Conservation (phyloP, 768 basidiomycete genomes). For the Russula brevipes region DNA sequence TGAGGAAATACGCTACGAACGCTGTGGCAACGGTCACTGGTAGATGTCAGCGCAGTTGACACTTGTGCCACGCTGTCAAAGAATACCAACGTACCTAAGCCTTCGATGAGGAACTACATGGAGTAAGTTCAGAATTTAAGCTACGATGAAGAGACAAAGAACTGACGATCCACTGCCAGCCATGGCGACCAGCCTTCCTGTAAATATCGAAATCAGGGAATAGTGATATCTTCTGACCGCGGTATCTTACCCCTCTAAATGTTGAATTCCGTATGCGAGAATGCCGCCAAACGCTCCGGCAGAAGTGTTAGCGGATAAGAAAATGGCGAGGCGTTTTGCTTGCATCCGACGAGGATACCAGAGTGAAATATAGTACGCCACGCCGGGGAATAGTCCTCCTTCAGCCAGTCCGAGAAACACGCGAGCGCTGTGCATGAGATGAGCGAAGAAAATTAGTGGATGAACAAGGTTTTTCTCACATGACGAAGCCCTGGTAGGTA, state of each 20-base stretch:
- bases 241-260: constrained; percentile 40
- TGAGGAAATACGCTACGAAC: constrained; percentile 36
- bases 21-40: constrained; percentile 36
- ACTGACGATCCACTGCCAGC: constrained; percentile 47
- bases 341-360: constrained; percentile 60
- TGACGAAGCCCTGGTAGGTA: constrained; percentile 31
- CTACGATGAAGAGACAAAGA: constrained; percentile 4
- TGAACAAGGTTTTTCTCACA: constrained; percentile 28
- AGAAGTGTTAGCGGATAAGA: constrained; percentile 58
- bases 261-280: constrained; percentile 43
- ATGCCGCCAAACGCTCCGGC: constrained; percentile 48
- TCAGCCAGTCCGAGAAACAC: constrained; percentile 46
- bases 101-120: constrained; percentile 43
- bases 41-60: neutral
- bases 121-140: neutral
- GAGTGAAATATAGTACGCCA: constrained; percentile 45
- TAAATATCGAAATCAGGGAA: constrained; percentile 11
- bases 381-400: constrained; percentile 38
- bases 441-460: neutral
- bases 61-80: neutral
- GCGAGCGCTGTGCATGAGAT: constrained; percentile 31
- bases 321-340: constrained; percentile 53
- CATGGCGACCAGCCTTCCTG: constrained; percentile 31
- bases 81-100: constrained; percentile 30
- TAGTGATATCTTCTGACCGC: neutral